Evolutionary conservation across 2,329 filamentous ascomycete species (phyloP).

Genomic region (Penicillium sumatraense): DNA sequence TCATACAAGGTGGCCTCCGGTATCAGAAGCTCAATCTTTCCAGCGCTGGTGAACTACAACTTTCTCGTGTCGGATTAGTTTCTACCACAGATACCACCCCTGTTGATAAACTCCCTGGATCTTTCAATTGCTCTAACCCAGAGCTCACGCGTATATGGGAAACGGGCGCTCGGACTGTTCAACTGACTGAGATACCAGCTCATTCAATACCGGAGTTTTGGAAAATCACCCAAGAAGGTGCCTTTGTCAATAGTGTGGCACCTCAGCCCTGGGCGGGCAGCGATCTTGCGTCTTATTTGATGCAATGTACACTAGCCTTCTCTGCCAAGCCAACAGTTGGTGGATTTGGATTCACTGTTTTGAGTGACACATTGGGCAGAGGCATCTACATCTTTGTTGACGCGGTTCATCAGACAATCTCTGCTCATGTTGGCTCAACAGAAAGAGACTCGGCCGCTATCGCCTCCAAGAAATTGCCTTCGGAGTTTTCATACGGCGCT

Average conservation of each 20-base stretch:
- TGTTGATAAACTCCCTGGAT: slow-evolving; percentile 9
- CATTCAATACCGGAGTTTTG: slow-evolving; percentile 15
- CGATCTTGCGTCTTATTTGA: slow-evolving; percentile 7
- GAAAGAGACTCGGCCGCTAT: no score
- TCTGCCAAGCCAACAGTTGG: slow-evolving; percentile 29
- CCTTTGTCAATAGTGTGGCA: slow-evolving; percentile 15
- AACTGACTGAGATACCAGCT: slow-evolving; percentile 18
- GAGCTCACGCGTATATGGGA: slow-evolving; percentile 17
- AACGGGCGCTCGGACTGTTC: slow-evolving; percentile 16
- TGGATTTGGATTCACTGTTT: slow-evolving; percentile 36
- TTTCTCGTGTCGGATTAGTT: slow-evolving; percentile 36
- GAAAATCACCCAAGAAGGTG: slow-evolving; percentile 17
- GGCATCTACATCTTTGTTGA: slow-evolving; percentile 37
- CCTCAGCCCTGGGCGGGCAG: slow-evolving; percentile 20
- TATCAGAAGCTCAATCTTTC: slow-evolving; percentile 46
- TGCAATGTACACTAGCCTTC: slow-evolving; percentile 10
- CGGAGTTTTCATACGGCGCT: neutral
- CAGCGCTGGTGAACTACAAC: slow-evolving; percentile 30
- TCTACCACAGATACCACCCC: neutral
- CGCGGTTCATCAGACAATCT: slow-evolving; percentile 16
- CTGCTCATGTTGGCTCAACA: slow-evolving; percentile 16
- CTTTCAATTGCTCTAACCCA: slow-evolving; percentile 18
- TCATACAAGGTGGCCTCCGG: slow-evolving; percentile 43
- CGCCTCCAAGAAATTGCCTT: slow-evolving; percentile 10
- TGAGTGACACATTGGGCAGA: slow-evolving; percentile 35